Evolutionary conservation across 83 land plant genomes (phyloP), one percentile per base, ranked within the genome.

Genomic region (Thuja plicata): DNA sequence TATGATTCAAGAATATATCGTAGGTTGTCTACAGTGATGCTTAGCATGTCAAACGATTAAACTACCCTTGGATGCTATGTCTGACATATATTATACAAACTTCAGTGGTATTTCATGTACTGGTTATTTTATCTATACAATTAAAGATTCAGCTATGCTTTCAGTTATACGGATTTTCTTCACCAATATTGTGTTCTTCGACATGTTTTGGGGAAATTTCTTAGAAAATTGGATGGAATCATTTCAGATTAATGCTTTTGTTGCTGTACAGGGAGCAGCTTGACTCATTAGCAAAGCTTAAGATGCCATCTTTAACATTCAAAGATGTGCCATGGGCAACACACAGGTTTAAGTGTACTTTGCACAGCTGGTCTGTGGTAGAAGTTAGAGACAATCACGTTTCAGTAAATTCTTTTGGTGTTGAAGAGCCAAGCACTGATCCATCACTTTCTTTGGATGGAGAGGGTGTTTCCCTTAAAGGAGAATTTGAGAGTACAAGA

Each of bases 251-350:
- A 24, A 77, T 35, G 37, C 54, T 90, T 91, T 90, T 15, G 34
- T 87, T 92, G 89, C 62, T 62, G 87, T 91, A 91, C 93, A 95
- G 97, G 97, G 93, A 92, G 57, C 95, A 93, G 87, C 93, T 94
- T 89, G 94, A 94, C 76, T 90, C 90, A 24, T 89, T 94, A 71
- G 37, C 62, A 84, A 94, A 92, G 89, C 94, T 93, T 60, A 92
- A 91, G 55, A 92, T 91, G 94, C 97, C 95, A 54, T 2, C 90
- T 77, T 50, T 95, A 70, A 57, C 71, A 24, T 92, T 92, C 90
- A 90, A 90, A 89, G 89, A 90, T 87, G 91, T 91, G 83, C 94
- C 97, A n/a, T 95, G 96, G 96, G 94, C 92, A n/a, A 87, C 74
- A 57, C 92, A 93, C 66, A 87, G 50, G 60, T 91, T 91, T 43